These are phyloP conservation scores for Verticillium isaacii DNA, from an alignment of 2,329 filamentous ascomycete species.

Conservation along the genomic window DNA sequence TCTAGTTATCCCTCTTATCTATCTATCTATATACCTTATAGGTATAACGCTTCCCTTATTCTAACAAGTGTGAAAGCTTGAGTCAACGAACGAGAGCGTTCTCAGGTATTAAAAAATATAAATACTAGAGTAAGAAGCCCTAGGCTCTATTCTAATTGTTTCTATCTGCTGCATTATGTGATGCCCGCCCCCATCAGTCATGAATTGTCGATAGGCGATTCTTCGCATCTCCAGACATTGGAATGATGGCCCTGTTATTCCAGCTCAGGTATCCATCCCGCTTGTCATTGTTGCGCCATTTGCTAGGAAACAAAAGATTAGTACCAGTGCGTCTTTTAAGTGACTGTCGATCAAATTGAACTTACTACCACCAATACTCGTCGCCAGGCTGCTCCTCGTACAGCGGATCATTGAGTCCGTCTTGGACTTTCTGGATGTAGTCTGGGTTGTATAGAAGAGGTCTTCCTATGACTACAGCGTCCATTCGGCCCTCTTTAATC, in stretches of 20 bases:
- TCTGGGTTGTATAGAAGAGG: background rate
- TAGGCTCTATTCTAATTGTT: too few species aligned
- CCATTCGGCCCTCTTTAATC: background rate
- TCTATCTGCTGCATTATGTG: too few species aligned
- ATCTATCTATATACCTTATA: too few species aligned
- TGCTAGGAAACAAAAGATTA: background rate
- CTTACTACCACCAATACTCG: constrained; percentile 1
- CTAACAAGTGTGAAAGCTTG: too few species aligned
- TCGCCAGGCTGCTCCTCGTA: background rate
- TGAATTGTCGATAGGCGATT: background rate
- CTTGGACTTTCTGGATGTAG: background rate
- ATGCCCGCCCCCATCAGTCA: background rate
- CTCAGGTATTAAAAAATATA: too few species aligned
- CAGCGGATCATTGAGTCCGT: background rate
- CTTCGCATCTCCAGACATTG: background rate
- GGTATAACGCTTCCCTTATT: too few species aligned
- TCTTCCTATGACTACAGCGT: background rate
- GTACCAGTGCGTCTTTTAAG: too few species aligned
- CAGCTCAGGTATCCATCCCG: background rate
- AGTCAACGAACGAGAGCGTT: too few species aligned
- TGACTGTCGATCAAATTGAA: background rate
- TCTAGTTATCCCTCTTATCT: too few species aligned
- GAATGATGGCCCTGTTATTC: background rate
- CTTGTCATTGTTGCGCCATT: background rate
- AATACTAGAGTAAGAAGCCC: too few species aligned